Conservation (phyloP, 2,329 filamentous ascomycete species). For the Cladosporium sp. region DNA sequence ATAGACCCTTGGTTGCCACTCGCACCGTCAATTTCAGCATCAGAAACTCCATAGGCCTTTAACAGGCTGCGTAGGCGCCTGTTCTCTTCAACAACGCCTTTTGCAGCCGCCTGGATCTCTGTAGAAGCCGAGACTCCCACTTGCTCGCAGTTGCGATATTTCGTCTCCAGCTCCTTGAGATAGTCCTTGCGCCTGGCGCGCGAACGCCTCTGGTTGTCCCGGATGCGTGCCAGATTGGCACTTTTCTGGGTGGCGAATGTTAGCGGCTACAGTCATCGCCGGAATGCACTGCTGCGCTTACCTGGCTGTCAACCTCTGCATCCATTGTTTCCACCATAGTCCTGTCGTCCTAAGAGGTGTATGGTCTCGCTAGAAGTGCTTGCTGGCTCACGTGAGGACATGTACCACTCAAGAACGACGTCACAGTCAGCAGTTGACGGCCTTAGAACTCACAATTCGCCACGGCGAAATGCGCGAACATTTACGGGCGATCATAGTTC, state of each 20-base stretch:
- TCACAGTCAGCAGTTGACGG: background rate
- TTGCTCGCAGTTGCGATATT: slow-evolving; percentile 62
- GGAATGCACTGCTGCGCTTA: background rate
- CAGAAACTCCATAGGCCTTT: slow-evolving; percentile 56
- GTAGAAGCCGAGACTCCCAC: slow-evolving; percentile 66
- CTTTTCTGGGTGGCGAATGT: slow-evolving; percentile 26
- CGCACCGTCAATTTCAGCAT: slow-evolving; percentile 50
- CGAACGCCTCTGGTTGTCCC: slow-evolving; percentile 76
- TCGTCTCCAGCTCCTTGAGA: slow-evolving; percentile 66
- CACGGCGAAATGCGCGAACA: background rate
- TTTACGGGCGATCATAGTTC: background rate
- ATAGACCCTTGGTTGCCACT: slow-evolving; percentile 18
- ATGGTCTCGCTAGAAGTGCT: background rate
- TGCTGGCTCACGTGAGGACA: background rate
- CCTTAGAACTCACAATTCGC: background rate
- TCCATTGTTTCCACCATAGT: background rate
- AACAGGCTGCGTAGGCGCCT: slow-evolving; percentile 62
- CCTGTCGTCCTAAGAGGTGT: background rate
- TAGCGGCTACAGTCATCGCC: background rate
- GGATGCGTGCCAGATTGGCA: slow-evolving; percentile 59
- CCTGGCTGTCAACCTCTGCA: background rate
- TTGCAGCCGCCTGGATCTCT: slow-evolving; percentile 71
- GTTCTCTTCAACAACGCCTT: slow-evolving; percentile 70
- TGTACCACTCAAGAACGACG: background rate
- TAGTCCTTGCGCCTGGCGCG: slow-evolving; percentile 74